Evolutionary conservation across 208 protist species (phyloP).

Genomic region (Lotmaria passim): DNA sequence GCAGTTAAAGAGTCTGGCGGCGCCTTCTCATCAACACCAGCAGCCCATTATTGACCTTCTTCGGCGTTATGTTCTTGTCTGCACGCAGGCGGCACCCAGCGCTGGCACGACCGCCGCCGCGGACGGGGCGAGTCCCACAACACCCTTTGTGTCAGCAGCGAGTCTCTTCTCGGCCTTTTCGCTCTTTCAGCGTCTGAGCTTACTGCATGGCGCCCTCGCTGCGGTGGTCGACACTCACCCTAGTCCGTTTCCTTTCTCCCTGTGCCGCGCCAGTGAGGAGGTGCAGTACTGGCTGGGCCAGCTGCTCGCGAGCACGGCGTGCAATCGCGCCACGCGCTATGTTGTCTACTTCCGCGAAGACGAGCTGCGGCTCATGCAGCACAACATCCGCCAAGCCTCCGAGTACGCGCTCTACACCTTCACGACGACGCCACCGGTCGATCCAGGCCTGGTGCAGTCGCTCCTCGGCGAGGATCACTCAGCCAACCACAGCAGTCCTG

Average conservation of each 20-base stretch:
- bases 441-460: conserved; percentile 45
- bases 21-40: neutral
- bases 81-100: too few relatives aligned
- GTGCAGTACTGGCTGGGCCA: conserved; percentile 39
- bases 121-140: too few relatives aligned
- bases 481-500: too few relatives aligned
- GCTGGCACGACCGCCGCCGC: neutral
- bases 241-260: neutral
- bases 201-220: conserved; percentile 49
- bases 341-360: conserved; percentile 89
- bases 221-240: neutral
- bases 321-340: conserved; percentile 80
- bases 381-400: conserved; percentile 58
- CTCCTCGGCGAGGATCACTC: neutral
- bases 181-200: conserved; percentile 67
- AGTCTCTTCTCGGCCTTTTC: conserved; percentile 33
- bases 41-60: conserved; percentile 20
- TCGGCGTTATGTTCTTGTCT: conserved; percentile 14
- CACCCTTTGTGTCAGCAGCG: too few relatives aligned
- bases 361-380: conserved; percentile 80
- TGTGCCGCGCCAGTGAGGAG: conserved; percentile 20
- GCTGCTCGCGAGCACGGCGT: conserved; percentile 50
- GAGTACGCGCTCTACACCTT: conserved; percentile 85
- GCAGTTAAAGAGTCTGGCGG: neutral
- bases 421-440: conserved; percentile 69